phyloP scores from a whole-genome alignment of 2,329 filamentous ascomycete genomes.

The Geoglossum cookeanum region DNA sequence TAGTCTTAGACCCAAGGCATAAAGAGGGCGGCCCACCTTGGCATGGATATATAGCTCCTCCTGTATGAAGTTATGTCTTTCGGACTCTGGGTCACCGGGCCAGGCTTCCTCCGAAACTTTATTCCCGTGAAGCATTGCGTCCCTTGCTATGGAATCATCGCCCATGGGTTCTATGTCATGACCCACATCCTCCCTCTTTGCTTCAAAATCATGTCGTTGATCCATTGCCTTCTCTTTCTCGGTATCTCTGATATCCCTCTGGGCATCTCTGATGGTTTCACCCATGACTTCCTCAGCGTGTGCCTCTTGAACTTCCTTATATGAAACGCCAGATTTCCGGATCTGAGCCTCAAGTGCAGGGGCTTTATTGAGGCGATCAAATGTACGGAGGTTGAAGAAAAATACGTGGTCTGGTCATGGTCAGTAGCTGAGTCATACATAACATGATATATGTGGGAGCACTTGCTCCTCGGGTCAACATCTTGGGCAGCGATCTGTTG shows the following conservation, averaged over 20 bases:
- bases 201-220: slow-evolving; percentile 26
- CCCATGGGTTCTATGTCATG: slow-evolving; percentile 21
- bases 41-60: slow-evolving; percentile 93
- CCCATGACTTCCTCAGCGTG: slow-evolving; percentile 80
- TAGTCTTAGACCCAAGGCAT: not conserved
- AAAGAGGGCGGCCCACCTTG: slow-evolving; percentile 36
- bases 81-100: slow-evolving; percentile 55
- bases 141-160: slow-evolving; percentile 48
- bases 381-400: slow-evolving; percentile 83
- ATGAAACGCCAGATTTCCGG: slow-evolving; percentile 61
- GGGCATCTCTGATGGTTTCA: slow-evolving; percentile 5
- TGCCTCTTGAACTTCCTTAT: slow-evolving; percentile 71
- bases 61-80: slow-evolving; percentile 78
- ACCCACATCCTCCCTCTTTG: slow-evolving; percentile 21
- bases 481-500: slow-evolving; percentile 55
- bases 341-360: slow-evolving; percentile 54
- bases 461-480: slow-evolving; percentile 43
- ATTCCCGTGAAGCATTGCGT: slow-evolving; percentile 57
- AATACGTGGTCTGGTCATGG: slow-evolving; percentile 49
- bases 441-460: slow-evolving; percentile 6
- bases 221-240: slow-evolving; percentile 27
- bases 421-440: slow-evolving; percentile 2
- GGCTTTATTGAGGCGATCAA: slow-evolving; percentile 79
- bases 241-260: slow-evolving; percentile 12
- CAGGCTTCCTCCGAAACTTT: slow-evolving; percentile 51